Percentiles rank a stretch among this genome's conserved stretches.
These are phyloP conservation scores for Coemansia guatemalensis DNA, from an alignment of 192 early-diverging fungal species.

Conservation along the genomic window DNA sequence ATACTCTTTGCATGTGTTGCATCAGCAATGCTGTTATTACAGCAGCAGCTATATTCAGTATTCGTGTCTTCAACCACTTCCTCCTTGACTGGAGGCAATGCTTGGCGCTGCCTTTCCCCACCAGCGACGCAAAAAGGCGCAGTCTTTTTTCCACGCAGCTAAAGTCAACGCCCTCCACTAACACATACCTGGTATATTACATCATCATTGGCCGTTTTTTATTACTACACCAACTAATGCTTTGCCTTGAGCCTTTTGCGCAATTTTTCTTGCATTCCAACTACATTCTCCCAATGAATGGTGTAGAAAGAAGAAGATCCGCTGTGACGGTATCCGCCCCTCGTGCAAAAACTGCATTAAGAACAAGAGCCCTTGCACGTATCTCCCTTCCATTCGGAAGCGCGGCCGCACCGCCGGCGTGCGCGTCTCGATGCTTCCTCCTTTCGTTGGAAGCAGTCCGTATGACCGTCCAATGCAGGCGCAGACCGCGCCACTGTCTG, in stretches of 20 bases:
- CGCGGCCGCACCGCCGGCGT: constrained; percentile 43
- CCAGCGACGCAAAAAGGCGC: neutral
- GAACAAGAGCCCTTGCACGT: constrained; percentile 39
- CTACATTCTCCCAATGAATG: neutral
- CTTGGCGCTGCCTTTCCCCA: neutral
- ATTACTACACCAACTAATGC: neutral
- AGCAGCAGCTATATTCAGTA: neutral
- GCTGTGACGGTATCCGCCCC: constrained; percentile 54
- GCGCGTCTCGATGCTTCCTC: constrained; percentile 26
- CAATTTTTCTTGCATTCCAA: neutral
- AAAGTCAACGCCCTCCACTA: neutral
- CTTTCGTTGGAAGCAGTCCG: constrained; percentile 14
- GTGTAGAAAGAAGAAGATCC: constrained; percentile 52
- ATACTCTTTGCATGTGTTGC: too few species aligned
- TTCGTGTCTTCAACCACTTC: neutral
- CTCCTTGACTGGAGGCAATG: neutral
- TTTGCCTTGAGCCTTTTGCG: neutral
- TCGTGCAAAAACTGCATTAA: constrained; percentile 54
- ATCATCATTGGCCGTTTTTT: neutral
- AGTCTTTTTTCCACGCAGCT: neutral
- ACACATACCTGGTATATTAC: neutral
- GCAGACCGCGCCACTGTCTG: constrained; percentile 15
- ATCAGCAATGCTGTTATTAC: neutral
- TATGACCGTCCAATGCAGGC: constrained; percentile 35
- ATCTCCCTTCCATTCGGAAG: constrained; percentile 41